A percentile compares a stretch with the other conserved stretches of the same genome.
phyloP scores from a whole-genome alignment of 1,284 basidiomycete genomes.

The Malassezia caprae region DNA sequence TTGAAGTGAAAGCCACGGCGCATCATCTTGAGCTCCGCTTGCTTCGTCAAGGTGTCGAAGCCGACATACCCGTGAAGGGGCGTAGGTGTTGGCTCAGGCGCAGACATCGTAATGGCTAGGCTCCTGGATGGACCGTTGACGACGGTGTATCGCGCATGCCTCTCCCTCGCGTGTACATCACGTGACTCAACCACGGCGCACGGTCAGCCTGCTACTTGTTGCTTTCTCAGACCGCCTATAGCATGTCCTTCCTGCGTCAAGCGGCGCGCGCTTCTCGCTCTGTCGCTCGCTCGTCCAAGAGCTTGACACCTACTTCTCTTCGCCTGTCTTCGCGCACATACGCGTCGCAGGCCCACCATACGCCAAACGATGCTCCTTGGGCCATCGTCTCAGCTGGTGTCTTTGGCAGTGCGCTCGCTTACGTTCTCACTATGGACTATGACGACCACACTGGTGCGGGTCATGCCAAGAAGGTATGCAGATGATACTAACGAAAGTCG shows the following conservation, averaged over 20 bases:
- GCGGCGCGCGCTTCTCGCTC: background rate
- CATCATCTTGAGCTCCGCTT: constrained; percentile 97
- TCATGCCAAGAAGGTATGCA: background rate
- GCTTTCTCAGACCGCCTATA: background rate
- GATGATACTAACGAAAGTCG: background rate
- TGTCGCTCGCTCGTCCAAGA: background rate
- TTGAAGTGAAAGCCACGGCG: constrained; percentile 99
- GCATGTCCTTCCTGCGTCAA: constrained; percentile 1
- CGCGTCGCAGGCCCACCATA: background rate
- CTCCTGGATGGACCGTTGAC: background rate
- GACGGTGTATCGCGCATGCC: background rate
- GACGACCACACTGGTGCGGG: background rate
- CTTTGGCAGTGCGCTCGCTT: constrained; percentile 16
- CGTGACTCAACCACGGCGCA: background rate
- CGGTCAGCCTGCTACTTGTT: background rate
- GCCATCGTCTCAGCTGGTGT: constrained; percentile 16
- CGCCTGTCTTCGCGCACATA: background rate
- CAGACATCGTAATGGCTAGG: constrained; percentile 8
- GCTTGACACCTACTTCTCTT: background rate
- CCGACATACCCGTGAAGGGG: constrained; percentile 48
- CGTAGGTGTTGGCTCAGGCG: constrained; percentile 19
- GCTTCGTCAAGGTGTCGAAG: constrained; percentile 65
- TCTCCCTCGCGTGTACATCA: background rate
- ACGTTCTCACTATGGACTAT: background rate
- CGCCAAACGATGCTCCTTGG: constrained; percentile 15